A percentile compares a stretch with the other conserved stretches of the same genome.
phyloP scores from a whole-genome alignment of 2,329 filamentous ascomycete species.

The Stemphylium vesicarium region DNA sequence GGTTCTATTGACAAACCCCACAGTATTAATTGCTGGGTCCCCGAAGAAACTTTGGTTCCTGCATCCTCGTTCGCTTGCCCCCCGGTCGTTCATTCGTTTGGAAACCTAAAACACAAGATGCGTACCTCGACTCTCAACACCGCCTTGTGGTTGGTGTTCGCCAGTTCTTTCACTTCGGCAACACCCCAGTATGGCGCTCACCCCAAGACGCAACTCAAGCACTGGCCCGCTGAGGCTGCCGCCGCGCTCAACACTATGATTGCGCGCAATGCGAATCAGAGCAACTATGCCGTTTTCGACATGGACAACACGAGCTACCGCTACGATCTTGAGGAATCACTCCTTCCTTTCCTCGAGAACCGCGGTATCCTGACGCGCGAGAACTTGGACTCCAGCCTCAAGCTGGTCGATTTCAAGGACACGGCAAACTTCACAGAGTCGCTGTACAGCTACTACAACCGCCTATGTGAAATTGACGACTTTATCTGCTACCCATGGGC shows the following conservation, averaged over 20 bases:
- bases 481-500: conserved; percentile 42
- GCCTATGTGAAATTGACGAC: conserved; percentile 39
- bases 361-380: conserved; percentile 40
- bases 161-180: conserved; percentile 12
- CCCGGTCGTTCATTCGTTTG: not conserved
- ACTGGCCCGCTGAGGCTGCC: conserved; percentile 37
- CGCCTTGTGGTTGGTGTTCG: conserved; percentile 28
- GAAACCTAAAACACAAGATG: not conserved
- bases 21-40: conserved; percentile 2
- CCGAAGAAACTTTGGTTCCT: conserved; percentile 3
- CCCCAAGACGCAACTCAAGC: conserved; percentile 26
- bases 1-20: not conserved
- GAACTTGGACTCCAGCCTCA: conserved; percentile 36
- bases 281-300: conserved; percentile 42
- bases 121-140: conserved; percentile 18
- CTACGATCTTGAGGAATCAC: conserved; percentile 39
- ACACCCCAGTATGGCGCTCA: conserved; percentile 23
- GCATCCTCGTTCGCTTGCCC: not conserved
- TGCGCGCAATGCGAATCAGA: conserved; percentile 36
- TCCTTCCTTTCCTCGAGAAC: conserved; percentile 40
- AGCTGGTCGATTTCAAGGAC: conserved; percentile 43
- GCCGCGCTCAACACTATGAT: conserved; percentile 39
- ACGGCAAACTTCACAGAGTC: conserved; percentile 40
- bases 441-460: conserved; percentile 41
- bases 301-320: conserved; percentile 43